Base-by-base conservation (phyloP, 78 protist species). In the Cavenderia fasciculata region DNA sequence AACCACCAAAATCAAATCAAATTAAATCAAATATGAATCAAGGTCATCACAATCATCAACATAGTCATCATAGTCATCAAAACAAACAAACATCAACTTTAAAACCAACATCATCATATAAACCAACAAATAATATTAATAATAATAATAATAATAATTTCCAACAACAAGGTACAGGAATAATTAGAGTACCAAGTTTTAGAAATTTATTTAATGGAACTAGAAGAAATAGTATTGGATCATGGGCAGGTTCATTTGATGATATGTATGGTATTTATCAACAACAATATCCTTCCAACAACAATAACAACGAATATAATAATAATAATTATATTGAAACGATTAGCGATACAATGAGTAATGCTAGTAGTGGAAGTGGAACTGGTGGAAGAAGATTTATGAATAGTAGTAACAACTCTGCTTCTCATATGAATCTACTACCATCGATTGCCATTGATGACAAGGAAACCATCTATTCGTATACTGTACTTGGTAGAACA, bases 201-300 rank as follows among this genome's bases (percentile, higher is more conserved):
- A 65, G 61, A 40, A 68, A 82, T 43, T 40, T 82, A 16, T 82
- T 82, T 36, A 61, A 34, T 5, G 71, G 65, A 21, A 82, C 90
- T 10, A 34, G 90, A 52, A 82, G 90, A 68, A 82, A 68, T 44
- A 82, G 90, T 44, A 82, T 82, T 68, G 90, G 90, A 18, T 82
- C 90, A 21, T 82, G 90, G 90, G 90, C 59, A n/a, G 90, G 78
- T 27, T 82, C 90, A 16, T 82, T 82, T 23, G 90, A 82, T 44
- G 90, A 82, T 33, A 33, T 82, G 8, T 82, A 82, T 46, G 54
- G 57, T 41, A n/a, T 56, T 14, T 34, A 27, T 54, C 76, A 79
- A 33, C 44, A 46, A 40, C 41, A 2, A 23, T 6, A n/a, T n/a
- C n/a, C n/a, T n/a, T n/a, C n/a, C n/a, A n/a, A n/a, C n/a, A n/a